These are phyloP conservation scores for Neofusicoccum cordaticola DNA, from an alignment of 2,329 filamentous ascomycete species.

Conservation along the genomic window DNA sequence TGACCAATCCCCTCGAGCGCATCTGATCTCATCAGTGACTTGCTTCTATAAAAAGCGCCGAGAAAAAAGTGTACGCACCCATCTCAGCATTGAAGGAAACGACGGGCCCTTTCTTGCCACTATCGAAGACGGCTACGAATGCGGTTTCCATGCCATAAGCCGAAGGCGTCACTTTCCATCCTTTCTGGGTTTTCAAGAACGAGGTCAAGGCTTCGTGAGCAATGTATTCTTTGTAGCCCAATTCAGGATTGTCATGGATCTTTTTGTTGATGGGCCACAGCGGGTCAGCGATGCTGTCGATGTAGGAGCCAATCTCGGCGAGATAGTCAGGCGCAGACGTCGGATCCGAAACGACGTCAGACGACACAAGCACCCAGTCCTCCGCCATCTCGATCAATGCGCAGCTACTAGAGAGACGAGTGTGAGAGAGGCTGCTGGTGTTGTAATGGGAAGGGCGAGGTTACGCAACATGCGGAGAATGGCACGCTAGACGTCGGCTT, in stretches of 20 bases:
- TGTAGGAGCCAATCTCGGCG: slow-evolving; percentile 36
- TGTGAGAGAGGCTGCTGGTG: neutral
- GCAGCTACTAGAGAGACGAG: too few relatives aligned
- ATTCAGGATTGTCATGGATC: slow-evolving; percentile 53
- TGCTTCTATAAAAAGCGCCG: neutral
- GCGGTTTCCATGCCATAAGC: slow-evolving; percentile 54
- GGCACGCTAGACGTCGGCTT: neutral
- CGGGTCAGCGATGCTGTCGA: slow-evolving; percentile 39
- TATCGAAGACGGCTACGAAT: slow-evolving; percentile 52
- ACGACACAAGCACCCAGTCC: slow-evolving; percentile 6
- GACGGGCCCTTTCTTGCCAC: slow-evolving; percentile 45
- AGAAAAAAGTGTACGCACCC: slow-evolving; percentile 18
- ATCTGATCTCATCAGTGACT: slow-evolving; percentile 25
- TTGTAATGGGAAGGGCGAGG: neutral
- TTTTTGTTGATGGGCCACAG: slow-evolving; percentile 49
- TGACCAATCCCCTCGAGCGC: slow-evolving; percentile 42
- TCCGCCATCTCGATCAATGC: neutral
- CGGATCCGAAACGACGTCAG: neutral
- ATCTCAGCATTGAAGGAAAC: slow-evolving; percentile 46
- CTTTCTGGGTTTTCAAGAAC: slow-evolving; percentile 44
- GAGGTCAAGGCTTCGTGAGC: slow-evolving; percentile 51
- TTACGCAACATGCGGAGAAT: too few relatives aligned
- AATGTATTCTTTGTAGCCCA: slow-evolving; percentile 48
- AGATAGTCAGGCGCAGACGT: slow-evolving; percentile 12
- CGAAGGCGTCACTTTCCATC: slow-evolving; percentile 52